These are phyloP conservation scores for Fusarium sp. DNA, from an alignment of 2,329 filamentous ascomycete genomes.

Conservation along the genomic window DNA sequence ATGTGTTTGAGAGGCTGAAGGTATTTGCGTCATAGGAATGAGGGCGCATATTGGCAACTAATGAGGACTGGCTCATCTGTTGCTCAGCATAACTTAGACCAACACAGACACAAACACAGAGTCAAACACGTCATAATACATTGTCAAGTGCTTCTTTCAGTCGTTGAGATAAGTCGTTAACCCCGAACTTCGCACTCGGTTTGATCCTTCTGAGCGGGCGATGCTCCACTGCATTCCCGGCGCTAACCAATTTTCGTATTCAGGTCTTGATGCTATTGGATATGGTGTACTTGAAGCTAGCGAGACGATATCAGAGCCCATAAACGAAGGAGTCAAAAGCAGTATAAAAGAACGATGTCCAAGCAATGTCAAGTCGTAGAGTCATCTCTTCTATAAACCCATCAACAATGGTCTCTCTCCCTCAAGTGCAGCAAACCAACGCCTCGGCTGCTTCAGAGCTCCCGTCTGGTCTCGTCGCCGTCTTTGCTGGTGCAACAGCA, in stretches of 20 bases:
- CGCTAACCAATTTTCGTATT: conserved; percentile 39
- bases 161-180: background rate
- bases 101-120: background rate
- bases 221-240: background rate
- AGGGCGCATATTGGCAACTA: background rate
- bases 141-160: background rate
- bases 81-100: background rate
- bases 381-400: too few relatives aligned
- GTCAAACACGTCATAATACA: conserved; percentile 10
- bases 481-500: conserved; percentile 64
- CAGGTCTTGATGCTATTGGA: background rate
- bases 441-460: conserved; percentile 3
- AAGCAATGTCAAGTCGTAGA: background rate
- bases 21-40: conserved; percentile 3
- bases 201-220: background rate
- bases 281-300: background rate
- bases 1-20: background rate
- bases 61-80: background rate
- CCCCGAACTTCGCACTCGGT: conserved; percentile 24
- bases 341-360: background rate
- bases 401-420: conserved; percentile 24
- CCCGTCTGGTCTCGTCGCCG: conserved; percentile 49
- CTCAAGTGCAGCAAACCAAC: conserved; percentile 26
- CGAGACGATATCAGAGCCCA: background rate
- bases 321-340: background rate